phyloP scores from a whole-genome alignment of 2,329 filamentous ascomycete species.

The Claviceps humidiphila region DNA sequence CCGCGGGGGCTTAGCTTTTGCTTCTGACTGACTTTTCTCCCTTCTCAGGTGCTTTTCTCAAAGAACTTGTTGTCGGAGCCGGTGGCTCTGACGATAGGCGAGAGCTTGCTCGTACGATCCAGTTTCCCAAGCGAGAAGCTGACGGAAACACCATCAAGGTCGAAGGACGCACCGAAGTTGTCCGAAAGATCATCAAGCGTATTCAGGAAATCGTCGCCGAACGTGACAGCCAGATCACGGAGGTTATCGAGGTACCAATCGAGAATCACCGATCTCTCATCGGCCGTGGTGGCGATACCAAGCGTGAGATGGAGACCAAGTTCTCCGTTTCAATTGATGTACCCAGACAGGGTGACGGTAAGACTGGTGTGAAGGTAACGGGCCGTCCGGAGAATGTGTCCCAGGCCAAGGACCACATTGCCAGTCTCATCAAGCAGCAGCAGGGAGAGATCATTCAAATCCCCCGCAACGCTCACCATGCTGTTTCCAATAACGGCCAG shows the following conservation, averaged over 20 bases:
- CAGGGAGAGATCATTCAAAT: conserved; percentile 80
- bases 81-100: conserved; percentile 81
- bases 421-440: conserved; percentile 66
- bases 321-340: conserved; percentile 84
- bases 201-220: conserved; percentile 75
- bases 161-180: conserved; percentile 70
- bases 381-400: conserved; percentile 69
- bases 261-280: conserved; percentile 88
- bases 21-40: conserved; percentile 3
- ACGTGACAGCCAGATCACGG: conserved; percentile 69
- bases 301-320: conserved; percentile 71
- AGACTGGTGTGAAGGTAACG: conserved; percentile 74
- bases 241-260: conserved; percentile 67
- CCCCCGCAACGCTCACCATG: conserved; percentile 70
- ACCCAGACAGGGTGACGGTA: conserved; percentile 73
- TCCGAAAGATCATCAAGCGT: conserved; percentile 74
- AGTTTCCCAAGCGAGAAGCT: conserved; percentile 82
- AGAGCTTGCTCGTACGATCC: conserved; percentile 75
- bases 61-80: conserved; percentile 72
- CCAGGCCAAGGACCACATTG: conserved; percentile 77
- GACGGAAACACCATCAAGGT: conserved; percentile 75
- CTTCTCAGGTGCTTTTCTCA: conserved; percentile 60
- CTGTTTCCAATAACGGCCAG: conserved; percentile 74
- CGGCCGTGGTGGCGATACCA: conserved; percentile 77
- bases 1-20: neutral